Base-by-base conservation (phyloP, 208 protist species). In the Acanthamoeba sp. region DNA sequence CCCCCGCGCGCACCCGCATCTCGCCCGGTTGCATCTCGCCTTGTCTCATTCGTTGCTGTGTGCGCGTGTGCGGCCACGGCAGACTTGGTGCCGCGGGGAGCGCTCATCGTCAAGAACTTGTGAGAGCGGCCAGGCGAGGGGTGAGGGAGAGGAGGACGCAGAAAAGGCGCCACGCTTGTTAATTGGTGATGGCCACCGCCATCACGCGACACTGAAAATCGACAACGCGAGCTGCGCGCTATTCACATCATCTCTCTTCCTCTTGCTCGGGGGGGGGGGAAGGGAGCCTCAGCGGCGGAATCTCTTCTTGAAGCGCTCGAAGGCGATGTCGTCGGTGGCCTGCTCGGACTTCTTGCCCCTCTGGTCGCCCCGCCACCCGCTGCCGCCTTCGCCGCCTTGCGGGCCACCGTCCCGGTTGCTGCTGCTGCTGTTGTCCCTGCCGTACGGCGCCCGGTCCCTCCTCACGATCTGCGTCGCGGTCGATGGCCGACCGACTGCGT, bases 241-340 rank as follows among this genome's bases (percentile, higher is more conserved):
- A n/a, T n/a, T n/a, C n/a, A n/a, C n/a, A n/a, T n/a, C n/a, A n/a
- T 55, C 16, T 55, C 48, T 55, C 16, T 55, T 20, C 48, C 48
- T 55, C 48, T 16, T 55, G n/a, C n/a, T n/a, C n/a, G n/a, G n/a
- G n/a, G n/a, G n/a, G n/a, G n/a, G n/a, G n/a, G n/a, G n/a, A 14
- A 50, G 9, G 45, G 2, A 20, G n/a, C 62, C 66, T 87, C 32
- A 87, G 22, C 48, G 48, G n/a, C 78, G 78, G 78, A 87, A 87
- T 6, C 78, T 18, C 48, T 87, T 87, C 78, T 87, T 87, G 78
- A 87, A 87, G 32, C 78, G 78, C 78, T 87, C 78, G 29, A 87
- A 87, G 38, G 78, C 42, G 78, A 87, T 48, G 78, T 87, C 78
- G 38, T 87, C 78, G 18, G 78, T 87, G 40, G 78, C 78, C 32